phyloP scores from a whole-genome alignment of 1,284 basidiomycete genomes.

The Xanthoconium separans region DNA sequence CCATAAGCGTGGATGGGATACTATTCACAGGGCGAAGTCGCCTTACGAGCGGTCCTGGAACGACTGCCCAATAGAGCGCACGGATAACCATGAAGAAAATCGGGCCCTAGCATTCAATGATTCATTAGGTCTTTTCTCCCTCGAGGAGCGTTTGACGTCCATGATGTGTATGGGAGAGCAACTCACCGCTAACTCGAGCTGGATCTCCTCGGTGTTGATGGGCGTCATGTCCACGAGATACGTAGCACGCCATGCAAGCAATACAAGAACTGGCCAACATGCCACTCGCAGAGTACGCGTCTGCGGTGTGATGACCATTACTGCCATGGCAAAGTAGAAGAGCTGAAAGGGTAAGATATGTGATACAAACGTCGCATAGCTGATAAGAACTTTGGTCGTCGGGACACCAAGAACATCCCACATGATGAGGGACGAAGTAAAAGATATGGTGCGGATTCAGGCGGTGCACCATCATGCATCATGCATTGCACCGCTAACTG shows the following conservation, averaged over 20 bases:
- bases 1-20: conserved; percentile 24
- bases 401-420: neutral
- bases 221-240: conserved; percentile 42
- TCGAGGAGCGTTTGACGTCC: neutral
- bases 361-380: neutral
- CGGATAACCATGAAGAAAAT: conserved; percentile 11
- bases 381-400: conserved; percentile 1
- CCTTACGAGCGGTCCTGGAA: conserved; percentile 15
- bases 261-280: conserved; percentile 44
- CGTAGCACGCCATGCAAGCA: conserved; percentile 39
- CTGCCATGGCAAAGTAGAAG: conserved; percentile 46
- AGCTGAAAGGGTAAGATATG: conserved; percentile 40
- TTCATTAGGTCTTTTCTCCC: neutral
- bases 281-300: conserved; percentile 44
- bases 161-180: neutral
- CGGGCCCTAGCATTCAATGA: neutral
- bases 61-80: conserved; percentile 15
- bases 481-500: neutral
- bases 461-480: neutral
- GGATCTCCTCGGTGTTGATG: conserved; percentile 29
- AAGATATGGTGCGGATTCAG: neutral
- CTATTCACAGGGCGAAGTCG: conserved; percentile 6
- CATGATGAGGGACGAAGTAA: neutral
- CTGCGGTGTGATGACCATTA: conserved; percentile 44
- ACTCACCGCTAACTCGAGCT: conserved; percentile 6